Percentiles rank a stretch among this genome's conserved stretches.
Evolutionary conservation across 2,329 filamentous ascomycete genomes (phyloP).

Genomic region (Colletotrichum chlorophyti): DNA sequence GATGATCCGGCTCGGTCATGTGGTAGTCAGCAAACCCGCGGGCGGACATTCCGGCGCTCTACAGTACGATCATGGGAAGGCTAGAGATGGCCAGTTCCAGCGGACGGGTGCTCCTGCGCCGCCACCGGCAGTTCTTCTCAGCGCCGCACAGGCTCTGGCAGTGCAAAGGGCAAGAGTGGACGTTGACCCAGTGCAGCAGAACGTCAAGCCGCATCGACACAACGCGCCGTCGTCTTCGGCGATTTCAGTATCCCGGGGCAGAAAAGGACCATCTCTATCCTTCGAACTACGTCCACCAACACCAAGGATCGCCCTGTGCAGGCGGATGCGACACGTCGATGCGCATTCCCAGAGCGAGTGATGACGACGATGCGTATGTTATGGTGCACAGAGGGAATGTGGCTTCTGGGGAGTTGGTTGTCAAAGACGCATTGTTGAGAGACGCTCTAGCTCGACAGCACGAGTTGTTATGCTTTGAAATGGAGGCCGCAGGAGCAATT

Average conservation of each 20-base stretch:
- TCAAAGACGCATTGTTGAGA: constrained; percentile 28
- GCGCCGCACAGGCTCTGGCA: neutral
- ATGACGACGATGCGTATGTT: constrained; percentile 19
- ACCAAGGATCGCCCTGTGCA: neutral
- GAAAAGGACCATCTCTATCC: neutral
- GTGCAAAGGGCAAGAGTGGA: neutral
- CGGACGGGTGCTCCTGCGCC: neutral
- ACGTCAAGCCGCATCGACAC: neutral
- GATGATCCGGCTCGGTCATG: neutral
- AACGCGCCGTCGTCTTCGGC: neutral
- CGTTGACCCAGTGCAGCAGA: neutral
- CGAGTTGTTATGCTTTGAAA: constrained; percentile 30
- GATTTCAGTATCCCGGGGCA: neutral
- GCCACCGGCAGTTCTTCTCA: neutral
- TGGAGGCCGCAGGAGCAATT: constrained; percentile 27
- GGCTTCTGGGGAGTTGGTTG: constrained; percentile 29
- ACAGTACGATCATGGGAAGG: neutral
- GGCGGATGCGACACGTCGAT: constrained; percentile 12
- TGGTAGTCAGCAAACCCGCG: neutral
- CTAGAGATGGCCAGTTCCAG: neutral
- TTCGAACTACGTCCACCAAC: neutral
- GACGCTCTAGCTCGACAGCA: constrained; percentile 22
- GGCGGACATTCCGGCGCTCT: neutral
- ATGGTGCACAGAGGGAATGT: constrained; percentile 31
- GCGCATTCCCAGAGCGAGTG: constrained; percentile 12